Percentiles rank a stretch among this genome's conserved stretches.
phyloP scores from a whole-genome alignment of 2,329 filamentous ascomycete genomes.

The Colletotrichum lindemuthianum region DNA sequence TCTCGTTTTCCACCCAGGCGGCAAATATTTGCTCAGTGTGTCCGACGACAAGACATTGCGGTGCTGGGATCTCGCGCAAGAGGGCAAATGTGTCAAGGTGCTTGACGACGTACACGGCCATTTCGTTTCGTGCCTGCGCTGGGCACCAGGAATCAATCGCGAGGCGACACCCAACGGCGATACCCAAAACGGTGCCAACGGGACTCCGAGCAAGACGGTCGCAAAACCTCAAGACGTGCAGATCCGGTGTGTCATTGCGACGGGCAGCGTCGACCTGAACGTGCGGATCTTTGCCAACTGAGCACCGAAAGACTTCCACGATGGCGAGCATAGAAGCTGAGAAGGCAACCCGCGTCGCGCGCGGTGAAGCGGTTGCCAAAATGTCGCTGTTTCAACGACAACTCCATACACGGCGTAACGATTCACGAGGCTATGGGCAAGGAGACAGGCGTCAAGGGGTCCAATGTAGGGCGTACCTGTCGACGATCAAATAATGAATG shows the following conservation, averaged over 20 bases:
- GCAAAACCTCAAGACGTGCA: slow-evolving; percentile 60
- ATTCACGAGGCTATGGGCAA: slow-evolving; percentile 32
- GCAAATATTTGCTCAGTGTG: slow-evolving; percentile 87
- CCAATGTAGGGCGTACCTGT: slow-evolving; percentile 32
- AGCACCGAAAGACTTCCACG: background rate
- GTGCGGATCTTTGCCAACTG: slow-evolving; percentile 79
- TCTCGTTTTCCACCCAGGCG: slow-evolving; percentile 88
- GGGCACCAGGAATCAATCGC: slow-evolving; percentile 82
- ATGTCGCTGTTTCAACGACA: background rate
- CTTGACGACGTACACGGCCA: slow-evolving; percentile 81
- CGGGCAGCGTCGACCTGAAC: slow-evolving; percentile 84
- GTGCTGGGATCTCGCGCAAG: slow-evolving; percentile 93
- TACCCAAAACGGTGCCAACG: slow-evolving; percentile 54
- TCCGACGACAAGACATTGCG: slow-evolving; percentile 91
- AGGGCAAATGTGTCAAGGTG: slow-evolving; percentile 88
- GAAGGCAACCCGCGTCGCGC: slow-evolving; percentile 2
- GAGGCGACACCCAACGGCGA: slow-evolving; percentile 56
- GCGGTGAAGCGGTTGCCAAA: background rate
- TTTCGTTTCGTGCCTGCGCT: slow-evolving; percentile 87
- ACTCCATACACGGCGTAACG: slow-evolving; percentile 30
- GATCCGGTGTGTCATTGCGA: slow-evolving; percentile 87
- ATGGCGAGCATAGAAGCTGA: background rate
- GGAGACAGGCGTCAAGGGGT: slow-evolving; percentile 34
- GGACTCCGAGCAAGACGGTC: slow-evolving; percentile 59
- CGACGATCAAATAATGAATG: slow-evolving; percentile 28